Base-by-base conservation (phyloP, 306 rosid species). In the Glycyrrhiza uralensis region DNA sequence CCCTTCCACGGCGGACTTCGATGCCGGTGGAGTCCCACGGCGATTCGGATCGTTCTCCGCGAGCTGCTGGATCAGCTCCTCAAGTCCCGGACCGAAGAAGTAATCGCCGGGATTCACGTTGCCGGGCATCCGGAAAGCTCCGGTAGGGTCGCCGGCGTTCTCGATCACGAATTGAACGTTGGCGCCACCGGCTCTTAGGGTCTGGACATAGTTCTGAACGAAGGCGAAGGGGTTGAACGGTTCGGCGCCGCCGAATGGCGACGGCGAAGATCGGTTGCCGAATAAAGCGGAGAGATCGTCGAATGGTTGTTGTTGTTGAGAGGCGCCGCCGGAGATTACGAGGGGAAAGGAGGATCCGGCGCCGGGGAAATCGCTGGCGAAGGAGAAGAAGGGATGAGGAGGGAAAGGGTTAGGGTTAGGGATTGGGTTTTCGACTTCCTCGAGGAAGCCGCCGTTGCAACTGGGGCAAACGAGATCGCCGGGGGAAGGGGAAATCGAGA, bases 1-100 rank as follows among this genome's bases (percentile, higher is more conserved):
- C 7, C 66, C 91, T 66, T 82, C 86, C 9, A 92, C 71, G 0
- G 90, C 91, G 0, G 91, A 82, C 61, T 84, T 92, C 0, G 96
- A 84, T 5, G 98, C 96, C 4, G 98, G 96, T 2, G 98, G 98
- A 9, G 96, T 87, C 17, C 98, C 98, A 4, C 86, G 82, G 7
- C 98, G 88, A 71, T 84, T 92, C 0, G 98, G 98, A 69, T 92
- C 98, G 20, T 92, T 92, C 85, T 92, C 98, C 1, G 98, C 96
- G 1, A 92, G 89, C 36, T 92, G 98, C 59, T 92, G 98, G 74
- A 92, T 92, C 85, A 92, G 86, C 74, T 92, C 93, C 87, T 92
- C 98, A 7, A 92, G 96, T 0, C 98, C 98, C 0, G 96, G 93
- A 4, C 98, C 96, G 8, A 92, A 90, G 79, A 92, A 92, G 85